Conservation (phyloP, 371 early-diverging fungal species). For the Mucor saturninus region DNA sequence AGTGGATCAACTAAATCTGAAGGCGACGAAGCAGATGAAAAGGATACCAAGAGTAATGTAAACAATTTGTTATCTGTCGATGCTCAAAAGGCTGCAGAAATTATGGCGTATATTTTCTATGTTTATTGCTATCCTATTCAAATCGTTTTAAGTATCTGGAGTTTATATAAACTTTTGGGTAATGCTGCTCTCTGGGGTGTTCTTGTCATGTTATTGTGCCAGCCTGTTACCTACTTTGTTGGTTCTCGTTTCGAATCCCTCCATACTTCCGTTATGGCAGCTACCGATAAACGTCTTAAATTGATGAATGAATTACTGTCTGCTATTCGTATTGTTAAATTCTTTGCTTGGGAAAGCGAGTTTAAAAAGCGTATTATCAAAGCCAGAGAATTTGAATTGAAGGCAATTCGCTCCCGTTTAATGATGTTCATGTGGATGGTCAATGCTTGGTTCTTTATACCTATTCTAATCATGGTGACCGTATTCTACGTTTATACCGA, state of each 20-base stretch:
- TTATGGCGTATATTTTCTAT: slow-evolving; percentile 58
- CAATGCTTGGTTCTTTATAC: slow-evolving; percentile 48
- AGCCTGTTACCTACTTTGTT: slow-evolving; percentile 62
- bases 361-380: slow-evolving; percentile 59
- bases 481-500: slow-evolving; percentile 62
- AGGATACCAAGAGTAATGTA: slow-evolving; percentile 47
- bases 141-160: slow-evolving; percentile 61
- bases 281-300: slow-evolving; percentile 70
- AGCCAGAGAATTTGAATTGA: slow-evolving; percentile 57
- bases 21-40: slow-evolving; percentile 23
- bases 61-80: slow-evolving; percentile 63
- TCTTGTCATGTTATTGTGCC: slow-evolving; percentile 58
- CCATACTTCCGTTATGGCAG: slow-evolving; percentile 58
- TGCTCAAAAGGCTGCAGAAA: slow-evolving; percentile 58
- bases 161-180: slow-evolving; percentile 69
- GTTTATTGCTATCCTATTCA: slow-evolving; percentile 66
- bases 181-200: slow-evolving; percentile 69
- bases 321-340: slow-evolving; percentile 80
- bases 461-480: slow-evolving; percentile 43
- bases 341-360: slow-evolving; percentile 83
- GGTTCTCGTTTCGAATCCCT: slow-evolving; percentile 53
- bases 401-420: slow-evolving; percentile 47
- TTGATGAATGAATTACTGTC: slow-evolving; percentile 71
- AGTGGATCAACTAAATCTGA: slow-evolving; percentile 24
- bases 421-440: slow-evolving; percentile 50